Evolutionary conservation across 495 filamentous ascomycete species (phyloP).

Genomic region (Annulohypoxylon maeteangense): DNA sequence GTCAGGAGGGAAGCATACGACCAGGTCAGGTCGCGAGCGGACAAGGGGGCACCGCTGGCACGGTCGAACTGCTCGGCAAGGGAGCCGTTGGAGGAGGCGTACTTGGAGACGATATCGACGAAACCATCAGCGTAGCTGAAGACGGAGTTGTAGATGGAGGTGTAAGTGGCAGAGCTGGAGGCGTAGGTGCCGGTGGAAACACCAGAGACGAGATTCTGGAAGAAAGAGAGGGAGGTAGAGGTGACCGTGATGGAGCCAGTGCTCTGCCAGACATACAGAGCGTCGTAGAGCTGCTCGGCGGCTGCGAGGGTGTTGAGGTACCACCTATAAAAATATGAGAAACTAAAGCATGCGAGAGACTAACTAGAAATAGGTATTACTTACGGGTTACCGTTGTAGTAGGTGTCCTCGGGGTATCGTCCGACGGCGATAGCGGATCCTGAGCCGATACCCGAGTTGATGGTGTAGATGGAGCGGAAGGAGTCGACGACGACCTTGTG

Average conservation of each 20-base stretch:
- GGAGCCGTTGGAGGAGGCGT: conserved; percentile 62
- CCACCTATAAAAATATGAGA: conserved; percentile 53
- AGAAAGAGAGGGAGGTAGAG: conserved; percentile 66
- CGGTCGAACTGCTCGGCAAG: conserved; percentile 71
- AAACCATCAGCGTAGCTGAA: conserved; percentile 74
- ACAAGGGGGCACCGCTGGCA: conserved; percentile 61
- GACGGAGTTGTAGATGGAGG: conserved; percentile 63
- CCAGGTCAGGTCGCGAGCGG: conserved; percentile 73
- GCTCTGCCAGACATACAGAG: conserved; percentile 68
- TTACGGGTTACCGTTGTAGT: conserved; percentile 70
- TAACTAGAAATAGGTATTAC: conserved; percentile 1
- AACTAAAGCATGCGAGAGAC: not conserved
- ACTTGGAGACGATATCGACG: conserved; percentile 62
- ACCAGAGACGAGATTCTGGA: conserved; percentile 61
- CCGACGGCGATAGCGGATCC: conserved; percentile 71
- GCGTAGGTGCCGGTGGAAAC: conserved; percentile 63
- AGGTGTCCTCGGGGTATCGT: conserved; percentile 74
- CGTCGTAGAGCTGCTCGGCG: conserved; percentile 73
- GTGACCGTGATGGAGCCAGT: conserved; percentile 64
- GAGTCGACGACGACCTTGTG: conserved; percentile 72
- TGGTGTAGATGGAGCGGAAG: conserved; percentile 68
- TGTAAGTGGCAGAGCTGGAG: conserved; percentile 58
- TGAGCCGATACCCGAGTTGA: conserved; percentile 63
- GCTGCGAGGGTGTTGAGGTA: conserved; percentile 72
- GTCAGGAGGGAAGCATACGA: conserved; percentile 73